Evolutionary conservation across 1,284 basidiomycete genomes (phyloP), one percentile per base, ranked within the genome.

Genomic region (Tausonia pullulans): DNA sequence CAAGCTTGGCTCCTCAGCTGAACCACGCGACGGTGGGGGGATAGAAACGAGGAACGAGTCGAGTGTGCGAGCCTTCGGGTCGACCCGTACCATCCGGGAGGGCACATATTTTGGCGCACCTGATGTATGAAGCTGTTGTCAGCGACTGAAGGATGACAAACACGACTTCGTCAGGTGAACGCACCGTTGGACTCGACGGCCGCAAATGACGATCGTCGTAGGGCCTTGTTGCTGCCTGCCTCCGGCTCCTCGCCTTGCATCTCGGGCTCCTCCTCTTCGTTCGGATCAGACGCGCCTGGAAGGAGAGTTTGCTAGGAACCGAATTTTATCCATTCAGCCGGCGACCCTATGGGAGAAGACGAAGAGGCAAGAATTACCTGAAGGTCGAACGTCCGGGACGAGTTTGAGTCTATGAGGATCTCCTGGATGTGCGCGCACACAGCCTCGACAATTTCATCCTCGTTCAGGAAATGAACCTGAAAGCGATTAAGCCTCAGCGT

Each of bases 1-100:
- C 27, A 27, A 27, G 27, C 27, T 27, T 27, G 27, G 27, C 27
- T 27, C 27, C 27, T 27, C 27, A 27, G 27, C 27, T 27, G 27
- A 2, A 27, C 27, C 27, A 27, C 14, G 1, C 62, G 64, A n/a
- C n/a, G 48, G 58, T 27, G 40, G 58, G 40, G 48, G 50, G n/a
- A 60, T 40, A 1, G 74, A 70, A 0, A 70, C 83, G 66, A 95
- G 86, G 90, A 96, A 96, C 0, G 90, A 90, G 71, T 98, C 93
- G 10, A 99, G 82, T 0, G 93, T 98, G 53, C 92, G 83, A 65
- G 93, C 88, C 60, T 86, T 81, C 13, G 87, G 79, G 16, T 95
- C 96, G 6, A 91, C 94, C 60, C 96, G 84, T 58, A 98, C 88
- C 80, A 96, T 91, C 73, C 94, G 87, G 61, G 97, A 88, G 0